These are phyloP conservation scores for Sclerotinia trifoliorum DNA, from an alignment of 2,329 filamentous ascomycete genomes.

Conservation along the genomic window DNA sequence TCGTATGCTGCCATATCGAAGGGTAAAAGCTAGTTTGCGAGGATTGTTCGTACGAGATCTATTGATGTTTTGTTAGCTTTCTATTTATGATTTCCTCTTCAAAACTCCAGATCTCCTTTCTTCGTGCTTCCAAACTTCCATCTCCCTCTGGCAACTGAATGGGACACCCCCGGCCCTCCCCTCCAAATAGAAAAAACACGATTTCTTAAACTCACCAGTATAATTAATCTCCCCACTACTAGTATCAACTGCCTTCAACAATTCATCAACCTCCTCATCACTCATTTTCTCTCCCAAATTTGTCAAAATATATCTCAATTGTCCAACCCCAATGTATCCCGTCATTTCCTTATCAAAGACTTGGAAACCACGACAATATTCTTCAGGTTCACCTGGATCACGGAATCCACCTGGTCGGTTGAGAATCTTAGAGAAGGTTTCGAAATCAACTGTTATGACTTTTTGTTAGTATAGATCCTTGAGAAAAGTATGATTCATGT, in stretches of 20 bases:
- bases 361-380: slow-evolving; percentile 98
- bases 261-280: slow-evolving; percentile 97
- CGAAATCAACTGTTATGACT: slow-evolving; percentile 79
- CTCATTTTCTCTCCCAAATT: slow-evolving; percentile 99
- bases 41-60: slow-evolving; percentile 84
- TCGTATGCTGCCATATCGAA: neutral
- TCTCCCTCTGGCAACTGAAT: neutral
- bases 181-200: neutral
- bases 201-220: slow-evolving; percentile 61
- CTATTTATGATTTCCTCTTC: neutral
- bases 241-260: slow-evolving; percentile 96
- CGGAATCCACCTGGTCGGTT: slow-evolving; percentile 98
- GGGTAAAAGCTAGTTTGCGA: slow-evolving; percentile 65
- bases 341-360: slow-evolving; percentile 99
- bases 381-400: slow-evolving; percentile 94
- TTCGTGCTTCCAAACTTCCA: neutral
- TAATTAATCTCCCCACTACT: slow-evolving; percentile 98
- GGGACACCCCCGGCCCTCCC: no score
- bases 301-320: slow-evolving; percentile 96
- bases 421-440: slow-evolving; percentile 93
- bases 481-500: no score
- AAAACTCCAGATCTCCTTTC: neutral
- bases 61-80: slow-evolving; percentile 22
- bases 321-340: slow-evolving; percentile 94
- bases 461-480: neutral